phyloP scores from a whole-genome alignment of 768 basidiomycete species.

The Cytidiella melzeri region DNA sequence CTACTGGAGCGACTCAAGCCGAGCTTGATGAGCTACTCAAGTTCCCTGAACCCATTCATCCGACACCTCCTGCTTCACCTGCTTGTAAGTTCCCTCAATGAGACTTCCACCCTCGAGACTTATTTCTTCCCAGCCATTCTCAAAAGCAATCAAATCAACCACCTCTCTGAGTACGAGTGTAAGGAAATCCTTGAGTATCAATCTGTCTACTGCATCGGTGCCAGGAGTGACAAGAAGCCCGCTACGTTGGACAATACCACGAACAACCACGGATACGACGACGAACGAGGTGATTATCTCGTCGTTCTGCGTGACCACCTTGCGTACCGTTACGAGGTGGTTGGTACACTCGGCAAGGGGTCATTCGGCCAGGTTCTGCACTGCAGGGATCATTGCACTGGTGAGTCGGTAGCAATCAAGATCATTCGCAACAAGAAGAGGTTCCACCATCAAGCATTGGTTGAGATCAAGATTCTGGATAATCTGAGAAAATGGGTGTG shows the following conservation, averaged over 20 bases:
- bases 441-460: slow-evolving; percentile 95
- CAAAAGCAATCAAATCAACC: slow-evolving; percentile 57
- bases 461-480: slow-evolving; percentile 98
- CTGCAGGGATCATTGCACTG: slow-evolving; percentile 93
- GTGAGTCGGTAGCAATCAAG: slow-evolving; percentile 96
- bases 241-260: slow-evolving; percentile 65
- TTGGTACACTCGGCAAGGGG: slow-evolving; percentile 92
- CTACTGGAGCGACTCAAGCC: slow-evolving; percentile 76
- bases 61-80: slow-evolving; percentile 59
- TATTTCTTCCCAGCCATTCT: slow-evolving; percentile 46
- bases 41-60: slow-evolving; percentile 87
- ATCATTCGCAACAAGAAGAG: slow-evolving; percentile 99
- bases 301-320: slow-evolving; percentile 90
- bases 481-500: slow-evolving; percentile 95
- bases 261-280: slow-evolving; percentile 95
- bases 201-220: slow-evolving; percentile 76
- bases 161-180: slow-evolving; percentile 82
- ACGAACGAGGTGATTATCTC: slow-evolving; percentile 95
- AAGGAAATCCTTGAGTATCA: slow-evolving; percentile 89
- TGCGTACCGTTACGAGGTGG: slow-evolving; percentile 93
- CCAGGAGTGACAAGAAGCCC: slow-evolving; percentile 75
- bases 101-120: slow-evolving; percentile 1
- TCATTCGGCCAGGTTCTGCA: slow-evolving; percentile 97
- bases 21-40: slow-evolving; percentile 83
- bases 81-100: slow-evolving; percentile 46